Base-by-base conservation (phyloP, 768 basidiomycete genomes). In the Psilocybe sp. region DNA sequence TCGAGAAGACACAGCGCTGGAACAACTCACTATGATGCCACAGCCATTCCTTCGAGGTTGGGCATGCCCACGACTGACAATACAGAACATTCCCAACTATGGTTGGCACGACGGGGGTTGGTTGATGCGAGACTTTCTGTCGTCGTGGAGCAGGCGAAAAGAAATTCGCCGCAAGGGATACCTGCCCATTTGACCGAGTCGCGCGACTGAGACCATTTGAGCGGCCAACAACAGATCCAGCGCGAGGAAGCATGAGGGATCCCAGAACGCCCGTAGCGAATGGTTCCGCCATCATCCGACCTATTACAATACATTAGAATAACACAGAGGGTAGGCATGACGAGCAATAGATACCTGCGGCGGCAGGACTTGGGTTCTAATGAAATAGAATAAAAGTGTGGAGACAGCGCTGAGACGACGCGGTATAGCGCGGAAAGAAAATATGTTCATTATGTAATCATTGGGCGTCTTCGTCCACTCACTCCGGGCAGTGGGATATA, bases 211-310 rank as follows among this genome's bases (percentile, higher is more conserved):
- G 16, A 43, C 35, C 44, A 54, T 54, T 39, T 58, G 50, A 33
- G 61, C 55, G 23, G 23, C 23, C 23, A 7, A 28, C 23, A 28
- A 7, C 23, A 28, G 23, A 28, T 28, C 23, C 23, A 40, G 66
- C 63, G 57, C 66, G 68, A 44, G 65, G 64, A 28, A 70, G 69
- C 48, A 76, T 69, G 54, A 81, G 58, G 44, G 76, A 69, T 65
- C 72, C 74, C 66, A 78, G 64, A 56, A 83, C 68, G 65, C 76
- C 75, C 39, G 77, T 72, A 50, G 78, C 75, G 56, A 85, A 68
- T 60, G 81, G 80, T 73, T 86, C 82, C 60, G 85, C 73, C 83
- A 85, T 85, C 8, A 28, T 16, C 9, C 32, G 31, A 19, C 20
- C 13, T 47, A 8, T 15, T 15, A 7, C 19, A 7, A 6, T 15